These are phyloP conservation scores for Thraustotheca clavata DNA, from an alignment of 352 stramenopile species.

Conservation along the genomic window DNA sequence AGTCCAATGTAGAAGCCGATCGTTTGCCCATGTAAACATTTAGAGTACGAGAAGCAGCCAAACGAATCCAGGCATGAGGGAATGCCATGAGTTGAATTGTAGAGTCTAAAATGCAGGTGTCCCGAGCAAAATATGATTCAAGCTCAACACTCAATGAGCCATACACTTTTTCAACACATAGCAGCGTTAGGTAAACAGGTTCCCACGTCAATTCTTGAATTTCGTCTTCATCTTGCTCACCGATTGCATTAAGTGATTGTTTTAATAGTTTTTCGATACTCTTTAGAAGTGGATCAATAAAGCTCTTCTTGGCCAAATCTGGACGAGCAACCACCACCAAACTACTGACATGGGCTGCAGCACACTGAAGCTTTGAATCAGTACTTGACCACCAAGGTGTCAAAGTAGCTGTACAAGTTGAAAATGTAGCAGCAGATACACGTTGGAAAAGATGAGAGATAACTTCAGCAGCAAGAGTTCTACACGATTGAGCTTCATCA, in stretches of 20 bases:
- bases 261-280: constrained; percentile 33
- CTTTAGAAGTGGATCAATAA: constrained; percentile 32
- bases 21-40: constrained; percentile 59
- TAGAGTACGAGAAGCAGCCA: constrained; percentile 44
- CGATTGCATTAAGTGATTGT: constrained; percentile 30
- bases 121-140: constrained; percentile 45
- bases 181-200: constrained; percentile 49
- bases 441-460: constrained; percentile 84
- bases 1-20: constrained; percentile 34
- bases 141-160: constrained; percentile 46
- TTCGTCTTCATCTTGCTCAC: constrained; percentile 31
- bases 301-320: constrained; percentile 66
- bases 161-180: constrained; percentile 55
- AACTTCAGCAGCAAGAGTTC: constrained; percentile 62
- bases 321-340: constrained; percentile 63
- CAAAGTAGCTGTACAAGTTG: constrained; percentile 83
- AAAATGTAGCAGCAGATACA: constrained; percentile 84
- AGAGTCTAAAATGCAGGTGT: constrained; percentile 25
- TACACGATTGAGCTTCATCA: constrained; percentile 88
- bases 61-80: constrained; percentile 66
- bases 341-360: constrained; percentile 62
- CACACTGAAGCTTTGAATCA: constrained; percentile 56
- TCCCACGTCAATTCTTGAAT: constrained; percentile 48
- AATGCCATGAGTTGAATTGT: constrained; percentile 56
- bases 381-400: constrained; percentile 74